Base-by-base conservation (phyloP, 108 stramenopile species). In the Cyclotella kingstonii region DNA sequence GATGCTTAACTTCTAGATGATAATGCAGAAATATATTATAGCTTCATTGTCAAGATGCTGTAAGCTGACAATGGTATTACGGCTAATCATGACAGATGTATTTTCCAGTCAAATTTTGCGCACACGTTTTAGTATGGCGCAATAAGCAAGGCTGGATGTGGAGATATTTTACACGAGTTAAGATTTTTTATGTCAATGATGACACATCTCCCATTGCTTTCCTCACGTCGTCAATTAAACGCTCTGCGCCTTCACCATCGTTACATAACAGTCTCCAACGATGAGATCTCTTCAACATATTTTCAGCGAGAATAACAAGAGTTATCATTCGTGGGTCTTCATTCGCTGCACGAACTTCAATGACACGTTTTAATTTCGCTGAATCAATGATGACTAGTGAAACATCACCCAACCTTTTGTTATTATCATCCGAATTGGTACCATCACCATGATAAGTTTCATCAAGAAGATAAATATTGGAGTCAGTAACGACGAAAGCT, bases 261-360 rank as follows among this genome's bases (percentile, higher is more conserved):
- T 81, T 81, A 52, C 89, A 90, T 6, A 84, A 42, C 29, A 93
- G 68, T 26, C 92, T 66, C 92, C 92, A 93, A 41, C 82, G 69
- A 60, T 87, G 89, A 14, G 76, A 62, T 53, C 87, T 60, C 38
- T 80, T 68, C 26, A 93, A 66, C 34, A 65, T 60, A 45, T 81
- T 85, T 6, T 63, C 42, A 6, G 84, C 80, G 11, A 54, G 60
- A 49, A 90, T 84, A 7, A 84, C 59, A 15, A 93, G 83, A 6
- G 92, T 93, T 27, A 90, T 90, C 33, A 78, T 58, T 9, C 61
- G 68, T 1, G 92, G 92, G 59, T 93, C 87, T 36, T 85, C 81
- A 36, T 76, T 79, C 0, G 92, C 92, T 7, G 89, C 84, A 31
- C 86, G 84, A 22, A 93, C 76, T 61, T 88, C 82, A 25, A 78